These are phyloP conservation scores for Polygonum maritimum DNA, from an alignment of 148 eudicot genomes.

Conservation along the genomic window DNA sequence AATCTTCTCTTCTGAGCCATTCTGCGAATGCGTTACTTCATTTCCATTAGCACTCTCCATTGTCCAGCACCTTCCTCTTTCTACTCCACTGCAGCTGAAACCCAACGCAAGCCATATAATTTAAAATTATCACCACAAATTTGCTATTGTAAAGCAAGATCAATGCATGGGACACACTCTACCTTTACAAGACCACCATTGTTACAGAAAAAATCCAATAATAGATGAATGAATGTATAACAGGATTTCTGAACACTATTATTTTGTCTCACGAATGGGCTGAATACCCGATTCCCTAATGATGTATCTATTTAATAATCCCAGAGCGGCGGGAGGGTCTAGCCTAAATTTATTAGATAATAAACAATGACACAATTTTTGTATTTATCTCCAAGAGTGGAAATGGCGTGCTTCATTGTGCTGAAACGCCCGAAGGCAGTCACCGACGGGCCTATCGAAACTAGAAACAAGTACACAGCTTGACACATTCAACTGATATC, in stretches of 20 bases:
- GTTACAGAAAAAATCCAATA: background rate
- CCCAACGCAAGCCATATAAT: background rate
- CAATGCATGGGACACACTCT: background rate
- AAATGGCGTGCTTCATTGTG: too few relatives aligned
- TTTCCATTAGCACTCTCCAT: constrained; percentile 23
- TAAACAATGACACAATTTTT: background rate
- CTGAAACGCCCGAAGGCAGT: too few relatives aligned
- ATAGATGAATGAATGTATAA: background rate
- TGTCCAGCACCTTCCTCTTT: background rate
- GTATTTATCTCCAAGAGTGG: background rate
- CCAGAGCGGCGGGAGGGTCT: constrained; percentile 2
- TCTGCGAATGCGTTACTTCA: constrained; percentile 13
- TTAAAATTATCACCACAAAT: background rate
- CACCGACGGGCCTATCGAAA: too few relatives aligned
- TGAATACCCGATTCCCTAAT: background rate
- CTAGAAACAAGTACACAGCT: background rate
- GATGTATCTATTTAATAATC: background rate
- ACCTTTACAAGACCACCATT: background rate
- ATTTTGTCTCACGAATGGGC: constrained; percentile 6
- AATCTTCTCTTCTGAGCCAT: constrained; percentile 42
- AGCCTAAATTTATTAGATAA: background rate
- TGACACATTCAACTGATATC: background rate
- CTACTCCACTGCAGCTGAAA: constrained; percentile 5
- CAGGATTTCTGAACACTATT: constrained; percentile 1
- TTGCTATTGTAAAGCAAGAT: background rate